Evolutionary conservation across 2,329 filamentous ascomycete genomes (phyloP).

Genomic region (Trematosphaeria pertusa): DNA sequence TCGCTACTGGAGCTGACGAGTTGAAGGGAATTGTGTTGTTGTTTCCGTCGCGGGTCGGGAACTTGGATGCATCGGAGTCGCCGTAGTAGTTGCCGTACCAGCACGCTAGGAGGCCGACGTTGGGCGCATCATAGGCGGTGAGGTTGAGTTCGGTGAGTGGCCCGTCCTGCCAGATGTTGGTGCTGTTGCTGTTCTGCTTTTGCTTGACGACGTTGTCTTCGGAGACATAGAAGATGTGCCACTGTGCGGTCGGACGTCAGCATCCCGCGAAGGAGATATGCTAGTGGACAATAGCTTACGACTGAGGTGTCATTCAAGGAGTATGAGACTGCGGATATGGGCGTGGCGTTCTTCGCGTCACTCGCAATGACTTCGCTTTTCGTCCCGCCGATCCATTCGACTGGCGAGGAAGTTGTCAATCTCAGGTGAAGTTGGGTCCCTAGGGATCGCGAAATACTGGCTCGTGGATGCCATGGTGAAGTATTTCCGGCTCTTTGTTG

Average conservation of each 20-base stretch:
- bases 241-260: constrained; percentile 28
- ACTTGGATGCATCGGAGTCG: constrained; percentile 47
- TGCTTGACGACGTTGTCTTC: constrained; percentile 49
- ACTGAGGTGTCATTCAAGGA: constrained; percentile 44
- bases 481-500: too few relatives aligned
- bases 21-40: constrained; percentile 35
- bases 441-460: too few relatives aligned
- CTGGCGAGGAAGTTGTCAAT: too few relatives aligned
- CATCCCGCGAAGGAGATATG: too few relatives aligned
- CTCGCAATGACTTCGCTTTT: constrained; percentile 48
- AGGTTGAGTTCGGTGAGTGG: constrained; percentile 73
- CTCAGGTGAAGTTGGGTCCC: too few relatives aligned
- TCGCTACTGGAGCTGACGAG: too few relatives aligned
- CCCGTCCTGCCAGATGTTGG: constrained; percentile 51
- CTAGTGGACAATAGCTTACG: constrained; percentile 27
- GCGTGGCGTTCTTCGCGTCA: constrained; percentile 53
- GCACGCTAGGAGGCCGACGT: constrained; percentile 82
- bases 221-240: constrained; percentile 53
- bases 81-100: constrained; percentile 72
- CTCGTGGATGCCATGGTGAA: too few relatives aligned
- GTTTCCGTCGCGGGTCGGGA: constrained; percentile 39
- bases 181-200: constrained; percentile 47
- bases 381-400: constrained; percentile 50
- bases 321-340: constrained; percentile 53
- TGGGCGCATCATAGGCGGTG: constrained; percentile 88